A percentile compares a stretch with the other conserved stretches of the same genome.
Conservation (phyloP, 495 filamentous ascomycete genomes). For the Zalerion maritima region DNA sequence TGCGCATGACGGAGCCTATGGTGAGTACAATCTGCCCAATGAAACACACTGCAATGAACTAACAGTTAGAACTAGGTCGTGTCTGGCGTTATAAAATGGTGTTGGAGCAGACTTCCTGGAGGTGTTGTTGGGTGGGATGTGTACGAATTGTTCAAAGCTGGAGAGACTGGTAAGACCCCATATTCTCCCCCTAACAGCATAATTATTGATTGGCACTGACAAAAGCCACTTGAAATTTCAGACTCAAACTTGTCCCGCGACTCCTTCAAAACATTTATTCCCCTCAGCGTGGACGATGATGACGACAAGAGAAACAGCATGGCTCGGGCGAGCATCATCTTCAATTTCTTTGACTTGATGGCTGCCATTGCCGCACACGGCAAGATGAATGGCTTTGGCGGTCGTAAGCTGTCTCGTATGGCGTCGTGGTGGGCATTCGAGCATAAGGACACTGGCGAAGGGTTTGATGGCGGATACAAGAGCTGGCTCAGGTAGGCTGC, state of each 20-base stretch:
- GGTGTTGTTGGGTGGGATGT: slow-evolving; percentile 95
- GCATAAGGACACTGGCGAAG: slow-evolving; percentile 65
- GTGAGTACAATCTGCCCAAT: slow-evolving; percentile 32
- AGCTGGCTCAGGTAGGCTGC: slow-evolving; percentile 49
- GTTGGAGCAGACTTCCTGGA: slow-evolving; percentile 85
- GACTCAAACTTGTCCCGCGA: slow-evolving; percentile 87
- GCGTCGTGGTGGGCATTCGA: slow-evolving; percentile 99
- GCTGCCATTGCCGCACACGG: slow-evolving; percentile 66
- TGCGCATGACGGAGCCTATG: slow-evolving; percentile 88
- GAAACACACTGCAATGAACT: neutral
- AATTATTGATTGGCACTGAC: neutral
- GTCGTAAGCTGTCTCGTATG: slow-evolving; percentile 84
- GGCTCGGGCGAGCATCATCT: slow-evolving; percentile 77
- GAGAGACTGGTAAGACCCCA: slow-evolving; percentile 61
- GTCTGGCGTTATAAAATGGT: slow-evolving; percentile 94
- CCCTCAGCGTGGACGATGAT: slow-evolving; percentile 80
- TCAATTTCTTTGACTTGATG: slow-evolving; percentile 92
- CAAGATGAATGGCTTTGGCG: slow-evolving; percentile 86
- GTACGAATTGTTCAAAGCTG: slow-evolving; percentile 89
- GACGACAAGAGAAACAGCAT: too few relatives aligned
- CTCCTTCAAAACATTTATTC: slow-evolving; percentile 92
- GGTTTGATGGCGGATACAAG: slow-evolving; percentile 93
- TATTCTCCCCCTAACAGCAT: neutral
- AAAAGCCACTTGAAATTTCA: slow-evolving; percentile 19
- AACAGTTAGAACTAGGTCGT: slow-evolving; percentile 46